phyloP scores from a whole-genome alignment of 108 stramenopile genomes.

The Cylindrotheca closterium region DNA sequence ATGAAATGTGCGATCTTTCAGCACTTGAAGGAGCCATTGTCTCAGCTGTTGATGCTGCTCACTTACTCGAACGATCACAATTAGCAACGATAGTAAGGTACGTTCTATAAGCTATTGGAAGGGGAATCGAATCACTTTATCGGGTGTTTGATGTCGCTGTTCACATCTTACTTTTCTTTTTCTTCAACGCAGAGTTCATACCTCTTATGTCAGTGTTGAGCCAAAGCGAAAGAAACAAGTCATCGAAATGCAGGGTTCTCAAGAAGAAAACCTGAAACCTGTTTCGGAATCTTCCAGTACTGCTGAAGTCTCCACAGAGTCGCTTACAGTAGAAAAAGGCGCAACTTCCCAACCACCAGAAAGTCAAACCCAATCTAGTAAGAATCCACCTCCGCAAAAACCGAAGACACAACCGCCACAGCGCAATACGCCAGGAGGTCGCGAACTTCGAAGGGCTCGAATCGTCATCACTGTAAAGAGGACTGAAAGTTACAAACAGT shows the following conservation, averaged over 20 bases:
- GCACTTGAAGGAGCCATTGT: slow-evolving; percentile 87
- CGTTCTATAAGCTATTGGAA: too few species aligned
- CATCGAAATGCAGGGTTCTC: slow-evolving; percentile 4
- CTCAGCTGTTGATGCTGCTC: slow-evolving; percentile 83
- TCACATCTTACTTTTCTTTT: not conserved
- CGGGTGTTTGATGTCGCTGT: not conserved
- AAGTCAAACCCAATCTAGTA: too few species aligned
- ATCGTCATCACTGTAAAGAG: slow-evolving; percentile 77
- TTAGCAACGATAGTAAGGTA: slow-evolving; percentile 78
- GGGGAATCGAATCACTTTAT: not conserved
- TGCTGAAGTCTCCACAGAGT: slow-evolving; percentile 9
- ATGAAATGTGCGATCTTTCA: slow-evolving; percentile 79
- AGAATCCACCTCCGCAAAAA: not conserved
- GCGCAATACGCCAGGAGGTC: slow-evolving; percentile 5
- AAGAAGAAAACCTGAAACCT: slow-evolving; percentile 2
- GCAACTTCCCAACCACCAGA: not conserved
- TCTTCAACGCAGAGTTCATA: slow-evolving; percentile 49
- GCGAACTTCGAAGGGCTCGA: slow-evolving; percentile 70
- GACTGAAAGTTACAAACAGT: slow-evolving; percentile 72
- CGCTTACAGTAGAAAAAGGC: slow-evolving; percentile 4
- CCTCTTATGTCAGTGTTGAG: slow-evolving; percentile 76
- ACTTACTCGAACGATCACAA: slow-evolving; percentile 78
- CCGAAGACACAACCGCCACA: not conserved
- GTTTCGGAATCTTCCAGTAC: not conserved
- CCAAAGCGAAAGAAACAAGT: slow-evolving; percentile 53